Evolutionary conservation across 2,329 filamentous ascomycete genomes (phyloP).

Genomic region (Claviceps humidiphila): DNA sequence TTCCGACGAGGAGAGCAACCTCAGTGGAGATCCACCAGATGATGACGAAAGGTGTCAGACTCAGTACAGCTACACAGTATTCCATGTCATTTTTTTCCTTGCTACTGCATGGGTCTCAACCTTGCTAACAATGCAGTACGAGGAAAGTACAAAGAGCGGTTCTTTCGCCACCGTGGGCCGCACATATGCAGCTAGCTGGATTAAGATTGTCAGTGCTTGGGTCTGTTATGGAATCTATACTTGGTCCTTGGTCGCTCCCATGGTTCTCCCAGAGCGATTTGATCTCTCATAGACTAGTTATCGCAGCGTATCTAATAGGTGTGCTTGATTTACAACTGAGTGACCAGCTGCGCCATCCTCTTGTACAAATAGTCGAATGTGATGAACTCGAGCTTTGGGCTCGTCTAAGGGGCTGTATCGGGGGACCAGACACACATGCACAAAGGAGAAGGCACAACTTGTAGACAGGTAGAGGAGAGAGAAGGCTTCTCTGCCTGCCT

Average conservation of each 20-base stretch:
- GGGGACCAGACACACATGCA: no score
- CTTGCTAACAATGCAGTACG: slow-evolving; percentile 63
- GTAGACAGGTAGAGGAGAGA: no score
- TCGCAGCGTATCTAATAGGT: no score
- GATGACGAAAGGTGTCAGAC: slow-evolving; percentile 84
- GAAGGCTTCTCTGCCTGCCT: no score
- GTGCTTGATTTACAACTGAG: no score
- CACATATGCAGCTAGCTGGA: slow-evolving; percentile 96
- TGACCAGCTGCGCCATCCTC: no score
- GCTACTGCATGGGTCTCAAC: slow-evolving; percentile 94
- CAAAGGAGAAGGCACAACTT: no score
- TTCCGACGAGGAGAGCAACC: slow-evolving; percentile 55
- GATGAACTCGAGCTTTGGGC: no score
- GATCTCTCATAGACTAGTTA: slow-evolving; percentile 31
- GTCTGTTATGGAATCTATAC: slow-evolving; percentile 88
- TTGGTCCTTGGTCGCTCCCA: slow-evolving; percentile 83
- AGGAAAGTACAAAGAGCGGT: slow-evolving; percentile 45
- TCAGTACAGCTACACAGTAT: slow-evolving; percentile 92
- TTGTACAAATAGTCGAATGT: no score
- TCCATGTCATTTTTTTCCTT: slow-evolving; percentile 96
- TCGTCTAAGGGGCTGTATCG: no score
- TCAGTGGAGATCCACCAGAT: slow-evolving; percentile 47
- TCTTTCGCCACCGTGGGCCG: slow-evolving; percentile 88
- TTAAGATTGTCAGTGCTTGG: slow-evolving; percentile 97
- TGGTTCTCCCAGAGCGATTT: slow-evolving; percentile 76